phyloP scores from a whole-genome alignment of 352 stramenopile species.

The Pythium myriotylum region DNA sequence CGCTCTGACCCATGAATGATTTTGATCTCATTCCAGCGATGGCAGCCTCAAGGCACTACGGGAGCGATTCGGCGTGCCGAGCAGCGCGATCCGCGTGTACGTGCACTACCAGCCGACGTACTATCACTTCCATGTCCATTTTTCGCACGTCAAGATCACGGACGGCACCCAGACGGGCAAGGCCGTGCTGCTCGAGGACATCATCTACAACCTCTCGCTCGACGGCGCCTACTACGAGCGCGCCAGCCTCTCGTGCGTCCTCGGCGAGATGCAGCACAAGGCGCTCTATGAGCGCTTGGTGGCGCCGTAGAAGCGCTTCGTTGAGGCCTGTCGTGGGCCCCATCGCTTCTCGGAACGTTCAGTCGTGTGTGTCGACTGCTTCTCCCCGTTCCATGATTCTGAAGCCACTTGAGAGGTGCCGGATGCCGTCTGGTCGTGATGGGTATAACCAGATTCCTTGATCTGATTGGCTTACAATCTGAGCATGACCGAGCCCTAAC shows the following conservation, averaged over 20 bases:
- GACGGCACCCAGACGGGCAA: conserved; percentile 79
- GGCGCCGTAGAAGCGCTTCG: conserved; percentile 27
- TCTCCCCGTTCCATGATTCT: background rate
- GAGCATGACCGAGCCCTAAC: background rate
- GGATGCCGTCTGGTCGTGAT: too few species aligned
- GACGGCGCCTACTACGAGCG: conserved; percentile 72
- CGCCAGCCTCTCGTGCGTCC: conserved; percentile 70
- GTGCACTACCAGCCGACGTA: conserved; percentile 91
- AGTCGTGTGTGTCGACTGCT: too few species aligned
- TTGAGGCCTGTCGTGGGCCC: too few species aligned
- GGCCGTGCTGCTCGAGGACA: conserved; percentile 81
- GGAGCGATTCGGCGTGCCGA: conserved; percentile 54
- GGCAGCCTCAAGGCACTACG: conserved; percentile 53
- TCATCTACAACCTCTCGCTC: conserved; percentile 78
- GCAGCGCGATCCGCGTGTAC: conserved; percentile 74
- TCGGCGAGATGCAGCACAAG: conserved; percentile 85
- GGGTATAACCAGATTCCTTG: background rate
- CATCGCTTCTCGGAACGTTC: too few species aligned
- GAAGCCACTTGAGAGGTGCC: background rate
- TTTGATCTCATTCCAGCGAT: conserved; percentile 27
- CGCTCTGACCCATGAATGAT: background rate
- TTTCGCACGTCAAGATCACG: conserved; percentile 84
- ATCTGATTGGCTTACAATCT: background rate
- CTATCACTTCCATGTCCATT: conserved; percentile 89
- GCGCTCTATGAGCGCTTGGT: conserved; percentile 65